These are phyloP conservation scores for Xylaria digitata DNA, from an alignment of 2,329 filamentous ascomycete species.

Conservation along the genomic window DNA sequence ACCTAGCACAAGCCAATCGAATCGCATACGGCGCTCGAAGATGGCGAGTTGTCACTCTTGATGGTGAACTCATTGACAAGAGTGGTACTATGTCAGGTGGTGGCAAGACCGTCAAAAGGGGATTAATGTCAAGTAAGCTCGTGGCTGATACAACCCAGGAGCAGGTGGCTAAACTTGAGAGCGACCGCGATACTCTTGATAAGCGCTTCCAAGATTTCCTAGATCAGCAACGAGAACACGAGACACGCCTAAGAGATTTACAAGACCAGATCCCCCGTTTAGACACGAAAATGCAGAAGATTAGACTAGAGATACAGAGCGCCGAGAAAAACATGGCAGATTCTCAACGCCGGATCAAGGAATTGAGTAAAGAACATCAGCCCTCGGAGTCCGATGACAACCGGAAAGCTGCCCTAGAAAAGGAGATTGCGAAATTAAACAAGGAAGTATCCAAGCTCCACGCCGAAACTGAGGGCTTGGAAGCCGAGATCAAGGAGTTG, in stretches of 20 bases:
- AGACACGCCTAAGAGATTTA: conserved; percentile 76
- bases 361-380: conserved; percentile 83
- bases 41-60: conserved; percentile 96
- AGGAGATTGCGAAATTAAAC: conserved; percentile 79
- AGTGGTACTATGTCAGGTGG: conserved; percentile 99
- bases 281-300: conserved; percentile 92
- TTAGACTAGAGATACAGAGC: conserved; percentile 88
- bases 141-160: conserved; percentile 88
- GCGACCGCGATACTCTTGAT: conserved; percentile 86
- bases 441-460: conserved; percentile 83
- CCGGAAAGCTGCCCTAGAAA: conserved; percentile 77
- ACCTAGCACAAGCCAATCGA: conserved; percentile 94
- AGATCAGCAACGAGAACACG: conserved; percentile 83
- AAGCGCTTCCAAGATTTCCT: conserved; percentile 86
- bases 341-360: conserved; percentile 84
- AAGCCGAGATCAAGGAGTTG: conserved; percentile 90
- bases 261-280: conserved; percentile 83
- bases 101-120: conserved; percentile 88
- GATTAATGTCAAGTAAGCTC: conserved; percentile 96
- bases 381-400: conserved; percentile 83
- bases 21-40: conserved; percentile 94
- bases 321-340: conserved; percentile 86
- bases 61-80: conserved; percentile 95
- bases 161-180: conserved; percentile 86
- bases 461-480: conserved; percentile 86